Evolutionary conservation across 2,329 filamentous ascomycete genomes (phyloP), one percentile per base, ranked within the genome.

Genomic region (Onygenales sp.): DNA sequence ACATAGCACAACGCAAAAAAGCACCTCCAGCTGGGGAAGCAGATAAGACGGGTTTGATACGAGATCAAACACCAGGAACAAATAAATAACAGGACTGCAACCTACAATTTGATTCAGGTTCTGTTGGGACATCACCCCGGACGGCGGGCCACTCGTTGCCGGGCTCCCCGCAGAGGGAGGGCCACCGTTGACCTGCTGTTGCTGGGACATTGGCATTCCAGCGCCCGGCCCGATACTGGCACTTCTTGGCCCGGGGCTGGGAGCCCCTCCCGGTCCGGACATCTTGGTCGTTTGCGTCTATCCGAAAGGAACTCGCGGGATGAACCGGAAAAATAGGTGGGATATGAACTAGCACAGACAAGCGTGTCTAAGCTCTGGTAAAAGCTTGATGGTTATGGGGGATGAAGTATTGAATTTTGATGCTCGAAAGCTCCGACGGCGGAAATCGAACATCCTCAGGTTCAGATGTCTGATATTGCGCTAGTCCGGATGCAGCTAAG

Each of bases 91-190:
- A 49, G 45, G 14, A 7, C 11, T 39, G 42, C 50, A 45, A 77
- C 91, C 80, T 79, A 96, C 92, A 71, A 97, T 97, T 62, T 95
- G 90, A 64, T 97, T 97, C 1, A 96, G 72, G 66, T 96, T 95
- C 64, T 94, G 89, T 58, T 92, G 89, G 2, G 86, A 89, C 72
- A 89, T 84, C 11, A 67, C 66, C 42, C 67, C 67, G 51, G 66
- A 67, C 8, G 67, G 63, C 5, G 66, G 64, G 35, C 64, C 65
- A 27, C 64, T 57, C n/a, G 66, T 63, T 5, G 69, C 70, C 47
- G 75, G 66, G 54, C 76, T 69, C 61, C 70, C 57, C 55, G 69
- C 64, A 58, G 75, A 69, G 55, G 78, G 70, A 55, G 77, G 70
- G 55, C 75, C 71, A 43, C 72, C 73, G 59, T 73, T 69, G 53